Evolutionary conservation across 192 early-diverging fungal genomes (phyloP).

Genomic region (Phlyctochytrium bullatum): DNA sequence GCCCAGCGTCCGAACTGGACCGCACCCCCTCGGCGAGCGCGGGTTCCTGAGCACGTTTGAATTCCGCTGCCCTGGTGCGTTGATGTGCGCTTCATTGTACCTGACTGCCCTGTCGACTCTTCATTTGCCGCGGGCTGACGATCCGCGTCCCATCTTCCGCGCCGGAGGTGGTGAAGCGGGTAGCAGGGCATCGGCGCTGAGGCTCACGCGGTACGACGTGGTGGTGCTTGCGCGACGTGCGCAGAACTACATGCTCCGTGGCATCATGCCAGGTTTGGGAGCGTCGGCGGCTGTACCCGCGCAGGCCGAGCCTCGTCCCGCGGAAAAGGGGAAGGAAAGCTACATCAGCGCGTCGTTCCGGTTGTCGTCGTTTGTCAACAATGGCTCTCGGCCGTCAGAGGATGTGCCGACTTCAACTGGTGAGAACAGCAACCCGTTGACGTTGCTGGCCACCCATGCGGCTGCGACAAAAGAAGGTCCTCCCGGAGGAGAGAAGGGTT

Average conservation of each 20-base stretch:
- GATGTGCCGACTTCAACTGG: too few relatives aligned
- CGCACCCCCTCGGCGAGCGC: not conserved
- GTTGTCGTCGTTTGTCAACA: too few relatives aligned
- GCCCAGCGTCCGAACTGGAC: not conserved
- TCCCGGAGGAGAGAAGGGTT: too few relatives aligned
- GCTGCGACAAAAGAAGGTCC: too few relatives aligned
- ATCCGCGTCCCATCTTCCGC: slow-evolving; percentile 14
- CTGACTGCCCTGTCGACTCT: slow-evolving; percentile 14
- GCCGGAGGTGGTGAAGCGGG: not conserved
- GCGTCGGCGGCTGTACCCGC: too few relatives aligned
- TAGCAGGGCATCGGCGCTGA: not conserved
- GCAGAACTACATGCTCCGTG: not conserved
- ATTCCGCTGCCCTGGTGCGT: not conserved
- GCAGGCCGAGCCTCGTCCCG: too few relatives aligned
- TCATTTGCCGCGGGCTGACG: slow-evolving; percentile 20
- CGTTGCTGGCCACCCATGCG: too few relatives aligned
- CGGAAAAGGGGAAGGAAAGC: too few relatives aligned
- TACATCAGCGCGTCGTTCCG: too few relatives aligned
- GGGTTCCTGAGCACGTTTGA: slow-evolving; percentile 10
- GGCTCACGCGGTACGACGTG: not conserved
- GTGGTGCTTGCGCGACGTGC: not conserved
- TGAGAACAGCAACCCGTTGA: too few relatives aligned
- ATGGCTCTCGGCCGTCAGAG: too few relatives aligned
- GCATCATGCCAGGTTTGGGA: not conserved
- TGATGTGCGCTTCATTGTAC: slow-evolving; percentile 9